A percentile compares a stretch with the other conserved stretches of the same genome.
These are phyloP conservation scores for Escovopsis sp. DNA, from an alignment of 2,329 filamentous ascomycete species.

Conservation along the genomic window DNA sequence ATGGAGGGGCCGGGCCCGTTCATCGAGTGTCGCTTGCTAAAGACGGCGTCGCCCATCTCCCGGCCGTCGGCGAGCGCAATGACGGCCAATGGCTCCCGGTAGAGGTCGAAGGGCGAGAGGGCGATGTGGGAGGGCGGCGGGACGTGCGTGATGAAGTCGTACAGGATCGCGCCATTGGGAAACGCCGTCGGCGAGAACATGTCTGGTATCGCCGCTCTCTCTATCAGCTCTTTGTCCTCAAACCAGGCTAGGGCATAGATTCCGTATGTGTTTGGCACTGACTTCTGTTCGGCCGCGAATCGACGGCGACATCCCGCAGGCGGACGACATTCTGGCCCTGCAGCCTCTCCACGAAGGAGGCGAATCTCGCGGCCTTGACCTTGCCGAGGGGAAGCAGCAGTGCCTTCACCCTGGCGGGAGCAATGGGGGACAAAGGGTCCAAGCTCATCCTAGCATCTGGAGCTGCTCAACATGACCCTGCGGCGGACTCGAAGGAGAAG, in stretches of 20 bases:
- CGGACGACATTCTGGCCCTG: conserved; percentile 68
- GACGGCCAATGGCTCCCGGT: conserved; percentile 68
- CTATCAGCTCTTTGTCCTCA: neutral
- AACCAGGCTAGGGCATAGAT: conserved; percentile 7
- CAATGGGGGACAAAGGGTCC: conserved; percentile 80
- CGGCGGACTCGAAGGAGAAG: conserved; percentile 1
- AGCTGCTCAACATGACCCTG: conserved; percentile 18
- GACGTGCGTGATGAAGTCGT: conserved; percentile 68
- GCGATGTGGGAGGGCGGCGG: conserved; percentile 67
- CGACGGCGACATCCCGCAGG: conserved; percentile 72
- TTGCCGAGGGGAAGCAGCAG: conserved; percentile 75
- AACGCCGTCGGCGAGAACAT: conserved; percentile 90
- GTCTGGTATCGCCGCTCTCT: conserved; percentile 34
- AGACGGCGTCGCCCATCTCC: conserved; percentile 43
- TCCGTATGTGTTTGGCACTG: conserved; percentile 15
- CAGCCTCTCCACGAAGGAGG: conserved; percentile 62
- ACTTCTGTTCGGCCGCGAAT: conserved; percentile 77
- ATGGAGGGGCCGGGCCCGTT: conserved; percentile 34
- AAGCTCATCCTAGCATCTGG: conserved; percentile 57
- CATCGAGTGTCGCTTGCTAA: conserved; percentile 38
- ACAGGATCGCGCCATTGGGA: conserved; percentile 71
- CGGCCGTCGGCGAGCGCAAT: conserved; percentile 72
- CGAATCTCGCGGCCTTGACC: conserved; percentile 70
- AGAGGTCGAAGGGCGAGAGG: conserved; percentile 78
- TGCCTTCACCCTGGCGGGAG: conserved; percentile 79